These are phyloP conservation scores for Globisporangium spinosum DNA, from an alignment of 352 stramenopile genomes.

Conservation along the genomic window DNA sequence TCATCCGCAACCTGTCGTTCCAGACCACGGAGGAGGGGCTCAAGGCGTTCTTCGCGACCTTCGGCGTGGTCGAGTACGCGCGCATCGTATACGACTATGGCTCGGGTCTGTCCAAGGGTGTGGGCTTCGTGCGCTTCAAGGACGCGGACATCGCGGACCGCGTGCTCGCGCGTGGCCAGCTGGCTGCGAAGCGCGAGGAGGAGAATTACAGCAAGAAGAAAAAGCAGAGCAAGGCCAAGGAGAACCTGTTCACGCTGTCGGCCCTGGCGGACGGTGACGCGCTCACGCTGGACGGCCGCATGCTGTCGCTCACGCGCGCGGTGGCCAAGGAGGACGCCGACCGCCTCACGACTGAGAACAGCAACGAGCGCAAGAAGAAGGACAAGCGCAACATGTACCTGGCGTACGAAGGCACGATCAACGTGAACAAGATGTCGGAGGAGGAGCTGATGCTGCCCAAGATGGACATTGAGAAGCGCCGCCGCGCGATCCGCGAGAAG, in stretches of 20 bases:
- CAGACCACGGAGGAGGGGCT: constrained; percentile 71
- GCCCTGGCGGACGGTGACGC: constrained; percentile 66
- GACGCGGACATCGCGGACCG: constrained; percentile 44
- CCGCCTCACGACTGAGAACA: constrained; percentile 44
- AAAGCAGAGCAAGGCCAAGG: constrained; percentile 41
- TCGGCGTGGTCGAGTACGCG: constrained; percentile 76
- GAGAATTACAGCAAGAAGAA: constrained; percentile 52
- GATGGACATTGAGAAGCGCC: constrained; percentile 93
- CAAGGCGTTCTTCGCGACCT: constrained; percentile 67
- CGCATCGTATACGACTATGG: constrained; percentile 76
- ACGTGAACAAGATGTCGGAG: constrained; percentile 89
- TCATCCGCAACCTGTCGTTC: constrained; percentile 85
- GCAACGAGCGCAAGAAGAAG: constrained; percentile 61
- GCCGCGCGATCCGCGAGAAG: constrained; percentile 92
- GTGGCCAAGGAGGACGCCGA: constrained; percentile 72
- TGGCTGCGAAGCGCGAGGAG: constrained; percentile 31
- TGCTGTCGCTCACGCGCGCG: constrained; percentile 69
- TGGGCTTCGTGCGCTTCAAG: constrained; percentile 83
- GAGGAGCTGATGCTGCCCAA: constrained; percentile 83
- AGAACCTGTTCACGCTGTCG: constrained; percentile 60
- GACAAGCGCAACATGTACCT: constrained; percentile 97
- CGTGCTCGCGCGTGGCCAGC: constrained; percentile 52
- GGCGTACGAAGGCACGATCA: constrained; percentile 93
- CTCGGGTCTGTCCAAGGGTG: constrained; percentile 77
- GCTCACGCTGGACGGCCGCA: constrained; percentile 69